Conservation (phyloP, 2,329 filamentous ascomycete genomes). For the Orbilia blumenaviensis region DNA sequence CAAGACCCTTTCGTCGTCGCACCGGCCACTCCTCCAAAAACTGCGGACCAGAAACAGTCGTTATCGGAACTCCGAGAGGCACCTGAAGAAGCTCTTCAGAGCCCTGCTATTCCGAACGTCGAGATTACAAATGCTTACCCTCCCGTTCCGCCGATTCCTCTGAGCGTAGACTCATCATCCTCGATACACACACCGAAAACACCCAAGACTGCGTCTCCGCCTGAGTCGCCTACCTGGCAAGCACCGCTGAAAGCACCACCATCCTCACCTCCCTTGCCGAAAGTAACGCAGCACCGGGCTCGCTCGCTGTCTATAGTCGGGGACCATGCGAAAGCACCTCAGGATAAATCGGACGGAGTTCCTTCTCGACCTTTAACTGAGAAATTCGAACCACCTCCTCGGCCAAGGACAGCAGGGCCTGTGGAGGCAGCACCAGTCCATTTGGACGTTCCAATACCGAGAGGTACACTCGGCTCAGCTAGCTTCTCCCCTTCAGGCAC, state of each 20-base stretch:
- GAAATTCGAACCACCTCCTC: conserved; percentile 51
- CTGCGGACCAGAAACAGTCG: conserved; percentile 50
- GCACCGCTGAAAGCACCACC: conserved; percentile 48
- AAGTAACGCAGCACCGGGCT: conserved; percentile 48
- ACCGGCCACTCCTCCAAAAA: conserved; percentile 50
- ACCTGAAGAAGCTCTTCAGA: conserved; percentile 43
- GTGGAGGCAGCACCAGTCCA: conserved; percentile 54
- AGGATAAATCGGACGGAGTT: conserved; percentile 43
- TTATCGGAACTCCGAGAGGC: conserved; percentile 47
- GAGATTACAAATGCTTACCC: conserved; percentile 28
- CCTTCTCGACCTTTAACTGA: conserved; percentile 49
- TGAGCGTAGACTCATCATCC: conserved; percentile 34
- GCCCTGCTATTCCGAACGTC: conserved; percentile 24
- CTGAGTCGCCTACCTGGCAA: conserved; percentile 50
- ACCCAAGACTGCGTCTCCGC: conserved; percentile 43
- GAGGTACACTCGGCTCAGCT: conserved; percentile 58
- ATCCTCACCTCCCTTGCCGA: conserved; percentile 47
- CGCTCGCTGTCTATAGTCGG: conserved; percentile 48
- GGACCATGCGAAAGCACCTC: conserved; percentile 40
- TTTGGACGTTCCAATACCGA: conserved; percentile 58
- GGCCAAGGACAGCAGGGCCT: conserved; percentile 57
- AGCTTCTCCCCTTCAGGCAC: conserved; percentile 58
- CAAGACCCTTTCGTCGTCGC: conserved; percentile 50
- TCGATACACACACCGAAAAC: conserved; percentile 48
- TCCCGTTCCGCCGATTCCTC: conserved; percentile 41